These are phyloP conservation scores for Tolypocladium endophyticum DNA, from an alignment of 2,329 filamentous ascomycete species.

Conservation along the genomic window DNA sequence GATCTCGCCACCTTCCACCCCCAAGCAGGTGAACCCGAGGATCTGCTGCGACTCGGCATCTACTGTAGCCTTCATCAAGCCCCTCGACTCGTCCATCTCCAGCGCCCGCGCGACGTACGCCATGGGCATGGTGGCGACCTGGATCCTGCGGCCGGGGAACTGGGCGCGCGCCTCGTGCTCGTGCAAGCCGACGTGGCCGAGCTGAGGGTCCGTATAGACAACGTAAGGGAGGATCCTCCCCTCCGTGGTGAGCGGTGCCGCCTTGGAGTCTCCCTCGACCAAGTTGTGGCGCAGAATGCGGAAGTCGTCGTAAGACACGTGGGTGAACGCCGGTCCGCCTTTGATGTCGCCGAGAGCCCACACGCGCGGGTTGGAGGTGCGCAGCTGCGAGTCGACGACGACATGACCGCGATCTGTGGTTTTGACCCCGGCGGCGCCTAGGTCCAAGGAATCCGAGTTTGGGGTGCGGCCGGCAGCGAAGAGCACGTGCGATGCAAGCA, in stretches of 20 bases:
- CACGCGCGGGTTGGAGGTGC: slow-evolving; percentile 29
- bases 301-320: slow-evolving; percentile 46
- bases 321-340: slow-evolving; percentile 41
- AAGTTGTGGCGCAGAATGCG: slow-evolving; percentile 38
- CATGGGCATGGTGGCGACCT: slow-evolving; percentile 40
- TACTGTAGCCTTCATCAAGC: slow-evolving; percentile 41
- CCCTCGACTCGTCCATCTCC: slow-evolving; percentile 39
- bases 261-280: slow-evolving; percentile 8
- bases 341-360: slow-evolving; percentile 42
- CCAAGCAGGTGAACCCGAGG: slow-evolving; percentile 40
- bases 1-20: slow-evolving; percentile 40
- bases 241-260: neutral
- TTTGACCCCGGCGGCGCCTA: slow-evolving; percentile 27
- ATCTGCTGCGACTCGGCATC: slow-evolving; percentile 37
- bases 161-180: slow-evolving; percentile 22
- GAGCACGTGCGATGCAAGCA: slow-evolving; percentile 33
- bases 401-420: slow-evolving; percentile 32
- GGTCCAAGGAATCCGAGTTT: slow-evolving; percentile 35
- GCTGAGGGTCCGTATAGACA: slow-evolving; percentile 42
- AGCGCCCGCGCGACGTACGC: slow-evolving; percentile 36
- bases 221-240: slow-evolving; percentile 27
- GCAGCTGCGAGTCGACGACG: slow-evolving; percentile 29
- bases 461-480: slow-evolving; percentile 37
- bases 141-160: slow-evolving; percentile 17
- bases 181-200: slow-evolving; percentile 39